Base-by-base conservation (phyloP, 164 flowering plant species). In the Vitis rupestris region DNA sequence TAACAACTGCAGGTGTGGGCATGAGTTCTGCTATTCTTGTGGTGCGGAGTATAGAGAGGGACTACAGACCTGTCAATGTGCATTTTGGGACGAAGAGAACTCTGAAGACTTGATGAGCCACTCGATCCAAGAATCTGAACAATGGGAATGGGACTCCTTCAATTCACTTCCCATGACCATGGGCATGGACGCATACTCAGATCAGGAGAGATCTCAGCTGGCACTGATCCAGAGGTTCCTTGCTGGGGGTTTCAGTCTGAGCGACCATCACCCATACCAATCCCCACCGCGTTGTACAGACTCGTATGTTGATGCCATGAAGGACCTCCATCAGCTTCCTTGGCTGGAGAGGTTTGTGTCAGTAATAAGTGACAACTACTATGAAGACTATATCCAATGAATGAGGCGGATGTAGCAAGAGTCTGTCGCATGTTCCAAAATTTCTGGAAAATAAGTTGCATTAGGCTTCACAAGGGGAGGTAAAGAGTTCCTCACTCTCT, bases 311-410 rank as follows among this genome's bases (percentile, higher is more conserved):
- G 98, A 94, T 71, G 81, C 93, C 16, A 89, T 94, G 78, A 94
- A 94, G 83, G 98, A 94, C 71, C 91, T 92, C 68, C 90, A 87
- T 76, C 97, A 93, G 85, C 96, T 93, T 70, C 98, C 98, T 9
- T 94, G 98, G 98, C 94, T 94, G 9, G 98, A 94, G 79, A 81
- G 97, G 71, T 92, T 94, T 65, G 97, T 94, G 53, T 94, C 97
- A 60, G 97, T 94, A 59, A 94, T 94, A 61, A 94, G 94, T 37
- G 97, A 94, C 75, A 82, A 81, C 70, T 94, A 86, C 81, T 93
- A 89, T 71, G 97, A 94, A 27, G 96, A 91, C 15, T 90, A 90
- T 54, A 76, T 78, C 57, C 87, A 87, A 48, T 87, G 82, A 88
- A 64, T 57, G 27, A 23, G 27, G 27, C 50, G 48, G 47, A 23